Conservation (phyloP, 1,284 basidiomycete genomes). For the Afroboletus lepidellus region DNA sequence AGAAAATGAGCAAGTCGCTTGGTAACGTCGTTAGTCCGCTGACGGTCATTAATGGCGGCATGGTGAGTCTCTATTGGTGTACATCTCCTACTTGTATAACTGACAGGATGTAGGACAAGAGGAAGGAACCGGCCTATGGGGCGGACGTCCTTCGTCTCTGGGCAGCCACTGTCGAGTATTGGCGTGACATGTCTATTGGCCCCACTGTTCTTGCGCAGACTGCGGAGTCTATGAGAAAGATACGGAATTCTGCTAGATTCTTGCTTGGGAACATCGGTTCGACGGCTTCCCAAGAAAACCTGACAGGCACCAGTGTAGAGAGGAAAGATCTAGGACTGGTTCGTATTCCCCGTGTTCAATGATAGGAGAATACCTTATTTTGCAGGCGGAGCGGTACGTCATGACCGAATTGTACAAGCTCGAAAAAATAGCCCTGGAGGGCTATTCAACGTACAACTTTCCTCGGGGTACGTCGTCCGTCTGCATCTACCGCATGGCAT, state of each 20-base stretch:
- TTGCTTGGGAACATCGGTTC: constrained; percentile 78
- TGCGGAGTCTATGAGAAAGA: constrained; percentile 78
- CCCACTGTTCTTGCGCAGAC: constrained; percentile 76
- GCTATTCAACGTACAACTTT: constrained; percentile 81
- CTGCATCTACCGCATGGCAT: background rate
- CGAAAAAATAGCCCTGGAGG: constrained; percentile 63
- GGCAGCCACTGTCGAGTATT: constrained; percentile 91
- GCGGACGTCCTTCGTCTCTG: constrained; percentile 88
- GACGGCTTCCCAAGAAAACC: constrained; percentile 20
- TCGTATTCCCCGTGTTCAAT: constrained; percentile 28
- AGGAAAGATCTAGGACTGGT: constrained; percentile 63
- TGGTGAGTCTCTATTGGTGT: constrained; percentile 47
- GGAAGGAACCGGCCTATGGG: constrained; percentile 77
- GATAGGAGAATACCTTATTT: constrained; percentile 2
- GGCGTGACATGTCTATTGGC: constrained; percentile 86
- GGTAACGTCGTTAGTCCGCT: constrained; percentile 92
- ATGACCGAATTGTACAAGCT: constrained; percentile 81
- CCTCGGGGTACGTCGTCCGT: constrained; percentile 64
- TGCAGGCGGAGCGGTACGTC: constrained; percentile 79
- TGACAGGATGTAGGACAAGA: constrained; percentile 51
- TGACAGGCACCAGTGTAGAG: constrained; percentile 35
- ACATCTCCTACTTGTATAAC: background rate
- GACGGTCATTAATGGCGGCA: constrained; percentile 76
- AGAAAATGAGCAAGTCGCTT: constrained; percentile 98
- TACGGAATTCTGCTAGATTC: constrained; percentile 90